phyloP scores from a whole-genome alignment of 2,329 filamentous ascomycete genomes.

The Fusarium decemcellulare region DNA sequence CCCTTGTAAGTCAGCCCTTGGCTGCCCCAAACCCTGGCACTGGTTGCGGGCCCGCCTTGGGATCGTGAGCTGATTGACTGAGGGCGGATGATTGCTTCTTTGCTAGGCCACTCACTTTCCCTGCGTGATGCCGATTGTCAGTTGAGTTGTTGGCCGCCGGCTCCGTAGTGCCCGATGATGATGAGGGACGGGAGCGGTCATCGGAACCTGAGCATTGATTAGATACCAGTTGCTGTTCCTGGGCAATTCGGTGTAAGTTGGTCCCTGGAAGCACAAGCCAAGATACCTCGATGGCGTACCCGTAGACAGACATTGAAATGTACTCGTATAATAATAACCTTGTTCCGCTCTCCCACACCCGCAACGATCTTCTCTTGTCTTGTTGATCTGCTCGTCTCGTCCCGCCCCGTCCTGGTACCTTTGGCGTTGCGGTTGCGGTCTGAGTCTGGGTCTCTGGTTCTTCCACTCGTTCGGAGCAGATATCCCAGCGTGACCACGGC shows the following conservation, averaged over 20 bases:
- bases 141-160: constrained; percentile 19
- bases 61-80: constrained; percentile 40
- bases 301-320: not conserved
- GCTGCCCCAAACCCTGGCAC: constrained; percentile 24
- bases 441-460: constrained; percentile 19
- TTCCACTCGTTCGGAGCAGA: constrained; percentile 35
- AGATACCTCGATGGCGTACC: not conserved
- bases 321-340: constrained; percentile 20
- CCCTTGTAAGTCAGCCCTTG: constrained; percentile 39
- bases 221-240: too few species aligned
- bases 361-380: constrained; percentile 16
- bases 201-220: too few species aligned
- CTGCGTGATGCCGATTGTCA: constrained; percentile 21
- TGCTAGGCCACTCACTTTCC: constrained; percentile 23
- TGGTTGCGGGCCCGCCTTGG: constrained; percentile 26
- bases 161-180: constrained; percentile 11
- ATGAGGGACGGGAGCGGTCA: not conserved
- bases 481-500: constrained; percentile 28
- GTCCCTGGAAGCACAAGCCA: not conserved
- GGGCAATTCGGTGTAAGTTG: not conserved
- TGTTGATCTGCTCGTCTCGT: constrained; percentile 28
- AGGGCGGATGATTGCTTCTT: constrained; percentile 35
- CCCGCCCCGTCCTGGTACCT: constrained; percentile 3
- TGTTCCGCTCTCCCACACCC: constrained; percentile 16
- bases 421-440: constrained; percentile 16